phyloP scores from a whole-genome alignment of 768 basidiomycete species.

The Lactarius sp. region DNA sequence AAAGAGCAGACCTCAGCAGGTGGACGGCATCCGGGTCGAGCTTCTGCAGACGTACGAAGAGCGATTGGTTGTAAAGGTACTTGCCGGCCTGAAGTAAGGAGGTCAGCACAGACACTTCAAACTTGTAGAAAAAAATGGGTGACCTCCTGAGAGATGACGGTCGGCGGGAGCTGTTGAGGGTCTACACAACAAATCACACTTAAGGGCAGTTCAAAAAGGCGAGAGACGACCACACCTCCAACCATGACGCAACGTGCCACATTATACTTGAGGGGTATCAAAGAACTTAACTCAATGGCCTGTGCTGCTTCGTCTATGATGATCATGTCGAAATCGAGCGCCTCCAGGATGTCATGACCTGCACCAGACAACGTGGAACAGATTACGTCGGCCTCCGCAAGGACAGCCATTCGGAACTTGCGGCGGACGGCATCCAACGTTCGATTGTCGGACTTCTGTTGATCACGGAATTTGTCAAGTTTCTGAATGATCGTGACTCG shows the following conservation, averaged over 20 bases:
- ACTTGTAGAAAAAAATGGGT: constrained; percentile 30
- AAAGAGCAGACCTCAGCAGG: constrained; percentile 64
- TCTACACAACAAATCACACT: constrained; percentile 41
- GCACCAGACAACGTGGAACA: constrained; percentile 92
- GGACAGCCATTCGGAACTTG: constrained; percentile 65
- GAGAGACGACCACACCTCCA: constrained; percentile 50
- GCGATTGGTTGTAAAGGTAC: constrained; percentile 79
- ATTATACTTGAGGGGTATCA: constrained; percentile 91
- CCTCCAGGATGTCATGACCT: constrained; percentile 80
- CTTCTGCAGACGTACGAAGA: constrained; percentile 89
- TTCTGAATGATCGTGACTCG: constrained; percentile 60
- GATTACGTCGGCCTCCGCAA: constrained; percentile 87
- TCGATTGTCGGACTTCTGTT: constrained; percentile 73
- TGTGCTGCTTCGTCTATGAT: constrained; percentile 99
- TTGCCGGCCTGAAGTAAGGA: constrained; percentile 47
- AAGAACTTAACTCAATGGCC: constrained; percentile 87
- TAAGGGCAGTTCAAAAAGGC: background rate
- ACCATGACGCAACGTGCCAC: constrained; percentile 87
- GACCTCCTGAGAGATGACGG: constrained; percentile 67
- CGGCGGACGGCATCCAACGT: constrained; percentile 79
- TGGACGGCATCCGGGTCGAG: constrained; percentile 80
- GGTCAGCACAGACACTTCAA: background rate
- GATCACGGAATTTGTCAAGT: constrained; percentile 75
- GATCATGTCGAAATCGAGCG: constrained; percentile 88
- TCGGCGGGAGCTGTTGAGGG: constrained; percentile 94